phyloP scores from a whole-genome alignment of 768 basidiomycete species.

The Boletus rubescentipes region DNA sequence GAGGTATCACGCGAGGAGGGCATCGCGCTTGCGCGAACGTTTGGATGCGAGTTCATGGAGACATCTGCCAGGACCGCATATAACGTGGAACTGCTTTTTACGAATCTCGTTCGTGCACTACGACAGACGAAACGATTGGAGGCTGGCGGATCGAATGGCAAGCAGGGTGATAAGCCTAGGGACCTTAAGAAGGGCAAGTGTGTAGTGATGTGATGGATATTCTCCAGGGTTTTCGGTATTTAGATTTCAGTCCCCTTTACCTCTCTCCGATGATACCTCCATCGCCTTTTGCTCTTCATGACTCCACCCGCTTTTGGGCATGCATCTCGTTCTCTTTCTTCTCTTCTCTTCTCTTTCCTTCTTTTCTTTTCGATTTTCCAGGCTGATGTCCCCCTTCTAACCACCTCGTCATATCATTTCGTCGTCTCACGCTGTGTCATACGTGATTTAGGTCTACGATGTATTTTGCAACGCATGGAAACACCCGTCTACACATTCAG shows the following conservation, averaged over 20 bases:
- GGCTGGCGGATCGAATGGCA: constrained; percentile 46
- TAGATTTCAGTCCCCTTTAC: constrained; percentile 69
- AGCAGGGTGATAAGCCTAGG: constrained; percentile 41
- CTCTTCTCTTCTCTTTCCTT: constrained; percentile 13
- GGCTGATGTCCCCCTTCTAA: constrained; percentile 34
- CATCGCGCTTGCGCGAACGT: constrained; percentile 69
- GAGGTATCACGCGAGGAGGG: constrained; percentile 94
- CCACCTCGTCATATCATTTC: constrained; percentile 29
- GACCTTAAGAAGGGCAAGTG: constrained; percentile 57
- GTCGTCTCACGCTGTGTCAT: constrained; percentile 40
- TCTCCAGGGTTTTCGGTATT: constrained; percentile 58
- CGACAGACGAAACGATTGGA: constrained; percentile 62
- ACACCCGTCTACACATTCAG: constrained; percentile 22
- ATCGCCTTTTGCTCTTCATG: constrained; percentile 32
- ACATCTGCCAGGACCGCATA: constrained; percentile 94
- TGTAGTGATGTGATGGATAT: constrained; percentile 75
- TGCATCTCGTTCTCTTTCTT: constrained; percentile 20
- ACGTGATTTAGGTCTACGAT: constrained; percentile 40
- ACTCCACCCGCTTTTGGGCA: constrained; percentile 25
- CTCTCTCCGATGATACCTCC: constrained; percentile 82
- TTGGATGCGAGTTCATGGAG: constrained; percentile 94
- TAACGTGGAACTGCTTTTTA: constrained; percentile 91
- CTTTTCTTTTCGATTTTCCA: constrained; percentile 24
- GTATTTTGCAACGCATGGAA: constrained; percentile 40
- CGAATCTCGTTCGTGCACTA: constrained; percentile 78